Percentiles rank a stretch among this genome's conserved stretches.
These are phyloP conservation scores for Russula vinacea DNA, from an alignment of 768 basidiomycete species.

Conservation along the genomic window DNA sequence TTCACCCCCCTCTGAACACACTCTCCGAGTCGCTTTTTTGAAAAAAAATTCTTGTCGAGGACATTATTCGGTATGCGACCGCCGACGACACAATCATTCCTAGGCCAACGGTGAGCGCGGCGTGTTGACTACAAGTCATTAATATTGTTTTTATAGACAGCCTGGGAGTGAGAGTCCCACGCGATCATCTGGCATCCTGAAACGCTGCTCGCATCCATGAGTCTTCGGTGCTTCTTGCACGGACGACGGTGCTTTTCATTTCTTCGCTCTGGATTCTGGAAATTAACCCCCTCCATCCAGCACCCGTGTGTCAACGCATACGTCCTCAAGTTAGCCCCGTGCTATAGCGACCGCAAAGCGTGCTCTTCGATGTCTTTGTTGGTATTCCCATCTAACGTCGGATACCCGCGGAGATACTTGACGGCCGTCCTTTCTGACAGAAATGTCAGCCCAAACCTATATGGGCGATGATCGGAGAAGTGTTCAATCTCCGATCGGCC, in stretches of 20 bases:
- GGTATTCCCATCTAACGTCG: neutral
- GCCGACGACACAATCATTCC: neutral
- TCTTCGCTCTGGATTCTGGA: too few species aligned
- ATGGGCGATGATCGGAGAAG: neutral
- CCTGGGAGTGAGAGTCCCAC: neutral
- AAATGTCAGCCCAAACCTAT: too few species aligned
- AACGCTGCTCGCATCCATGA: neutral
- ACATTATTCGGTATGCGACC: neutral
- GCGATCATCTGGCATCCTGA: neutral
- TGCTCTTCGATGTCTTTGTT: neutral
- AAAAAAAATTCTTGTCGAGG: neutral
- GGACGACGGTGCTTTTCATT: neutral
- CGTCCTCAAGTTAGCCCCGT: neutral
- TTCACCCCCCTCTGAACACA: neutral
- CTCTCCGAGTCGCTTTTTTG: neutral
- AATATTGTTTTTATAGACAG: neutral
- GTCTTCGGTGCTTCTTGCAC: neutral
- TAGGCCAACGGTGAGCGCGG: neutral
- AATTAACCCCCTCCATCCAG: neutral
- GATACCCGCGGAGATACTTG: neutral
- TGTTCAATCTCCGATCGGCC: constrained; percentile 5
- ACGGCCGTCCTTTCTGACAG: neutral
- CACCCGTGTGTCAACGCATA: neutral
- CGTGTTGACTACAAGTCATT: neutral
- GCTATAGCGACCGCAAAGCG: neutral